Base-by-base conservation (phyloP, 2,329 filamentous ascomycete genomes). In the Beauveria asiatica region DNA sequence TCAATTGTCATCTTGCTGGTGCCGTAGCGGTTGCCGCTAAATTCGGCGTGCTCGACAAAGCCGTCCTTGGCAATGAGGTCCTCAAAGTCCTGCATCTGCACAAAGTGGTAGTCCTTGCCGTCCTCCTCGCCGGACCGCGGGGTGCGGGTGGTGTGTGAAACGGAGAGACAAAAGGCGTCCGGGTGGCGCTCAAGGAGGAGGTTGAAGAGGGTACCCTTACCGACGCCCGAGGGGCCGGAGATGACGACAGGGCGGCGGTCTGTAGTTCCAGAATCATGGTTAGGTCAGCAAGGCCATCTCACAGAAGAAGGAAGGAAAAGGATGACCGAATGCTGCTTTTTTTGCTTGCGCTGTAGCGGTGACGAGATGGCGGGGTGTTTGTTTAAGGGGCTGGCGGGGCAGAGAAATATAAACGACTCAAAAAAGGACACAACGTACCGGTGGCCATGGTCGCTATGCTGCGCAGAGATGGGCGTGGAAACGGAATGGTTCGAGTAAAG, bases 41-140 rank as follows among this genome's bases (percentile, higher is more conserved):
- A 97, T 72, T 88, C 78, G 59, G 92, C 92, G 77, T 89, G 76
- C 80, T 97, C 92, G 63, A 96, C 87, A 74, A 97, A 96, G 11
- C 86, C 88, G 60, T 83, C 80, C 61, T 83, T 73, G n/a, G 74
- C 78, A 59, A 91, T 84, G 62, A 94, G 80, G 48, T 80, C 76
- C 69, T 85, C 76, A 70, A 96, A 96, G 3, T 80, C 79, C 10
- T 83, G 81, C 72, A 80, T 83, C 21, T 79, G 81, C 17, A 88
- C 84, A 69, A 88, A 96, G 78, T 91, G 84, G 80, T 97, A 97
- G 74, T 96, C 85, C 46, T 84, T 79, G 69, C 89, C 91, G 70
- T 93, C 74, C 65, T 83, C 69, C 76, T 97, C 92, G 68, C 87
- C 89, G 3, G 82, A 76, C 25, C 92, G 86, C 1, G 92, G 92